Evolutionary conservation across 257 asterid species (phyloP), one percentile per base, ranked within the genome.

Genomic region (Cruciata laevipes): DNA sequence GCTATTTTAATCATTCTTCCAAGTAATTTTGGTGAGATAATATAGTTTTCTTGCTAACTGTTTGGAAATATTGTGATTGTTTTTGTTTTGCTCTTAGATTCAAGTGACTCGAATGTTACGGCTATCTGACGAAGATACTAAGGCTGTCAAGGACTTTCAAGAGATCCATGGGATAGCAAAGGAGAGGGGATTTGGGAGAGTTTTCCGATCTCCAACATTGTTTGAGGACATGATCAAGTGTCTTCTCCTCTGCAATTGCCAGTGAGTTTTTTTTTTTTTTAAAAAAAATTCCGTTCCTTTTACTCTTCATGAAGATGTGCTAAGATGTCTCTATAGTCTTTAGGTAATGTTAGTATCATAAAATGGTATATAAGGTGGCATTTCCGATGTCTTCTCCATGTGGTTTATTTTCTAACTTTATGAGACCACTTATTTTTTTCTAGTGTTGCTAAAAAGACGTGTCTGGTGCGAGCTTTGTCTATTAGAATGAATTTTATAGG

Each of bases 201-300:
- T 91, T 55, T 86, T 91, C 21, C 82, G 96, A 20, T 91, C 97
- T 8, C 97, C 97, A 23, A 86, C 95, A 1, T 83, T 91, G 89
- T 88, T 91, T 71, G 97, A 91, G 78, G 97, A 91, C 79, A 88
- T 91, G 92, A 78, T 91, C 52, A 86, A 91, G 78, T 91, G 96
- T 73, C 73, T 88, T 23, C 89, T 91, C 82, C 81, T 91, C 68
- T 91, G 97, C 88, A 91, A 91, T 80, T 90, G 97, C 95, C 97
- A 88, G 97, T 88, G 78, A 85, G 97, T 86, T 53, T 38, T n/a
- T 60, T 27, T 57, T 6, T 66, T 20, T 17, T 38, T 37, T 4
- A n/a, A n/a, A n/a, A n/a, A 27, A 2, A 27, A 27, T 27, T 13
- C 14, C 1, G 52, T 1, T 0, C 35, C 23, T 49, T 49, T 49